Base-by-base conservation (phyloP, 2,329 filamentous ascomycete species). In the Clarireedia sp. region DNA sequence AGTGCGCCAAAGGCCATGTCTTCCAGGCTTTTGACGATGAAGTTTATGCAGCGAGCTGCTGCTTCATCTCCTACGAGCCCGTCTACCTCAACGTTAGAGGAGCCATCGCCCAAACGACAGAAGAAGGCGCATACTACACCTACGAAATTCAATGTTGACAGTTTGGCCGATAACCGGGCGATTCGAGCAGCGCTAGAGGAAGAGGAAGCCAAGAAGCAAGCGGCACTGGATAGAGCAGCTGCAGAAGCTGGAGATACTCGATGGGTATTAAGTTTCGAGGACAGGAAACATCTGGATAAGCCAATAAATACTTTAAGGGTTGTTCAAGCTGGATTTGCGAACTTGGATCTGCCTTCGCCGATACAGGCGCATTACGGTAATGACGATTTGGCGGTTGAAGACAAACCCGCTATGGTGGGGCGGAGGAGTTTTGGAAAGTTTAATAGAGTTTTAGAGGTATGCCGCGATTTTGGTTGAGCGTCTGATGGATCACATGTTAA, bases 21-120 rank as follows among this genome's bases (percentile, higher is more conserved):
- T 60, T 91, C 87, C 57, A 85, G 90, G 63, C 84, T 96, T 48
- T 78, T 95, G 67, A 91, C 88, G 38, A 96, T 96, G 90, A 95
- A 95, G 75, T 96, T 96, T 69, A 96, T 96, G 91, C 91, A 95
- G 76, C 82, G 91, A 66, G 87, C 88, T 60, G 86, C 84, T 49
- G 83, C 85, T 49, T 80, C 85, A 23, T 74, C 74, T 49, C 74
- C 74, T 68, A 72, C 59, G 36, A 72, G 66, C 57, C 67, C 71
- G 50, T 70, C 59, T 69, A 64, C 53, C 74, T 69, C 79, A 60
- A 67, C 75, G 69, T 57, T 73, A 49, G 77, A 80, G 19, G 74
- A 78, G 17, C 80, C 74, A n/a, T 71, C 75, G 2, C 65, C 79
- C 14, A 90, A 91, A 70, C 83, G 83, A 62, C 79, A 82, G 60